Conservation (phyloP, 768 basidiomycete species). For the Tulasnella sp. region DNA sequence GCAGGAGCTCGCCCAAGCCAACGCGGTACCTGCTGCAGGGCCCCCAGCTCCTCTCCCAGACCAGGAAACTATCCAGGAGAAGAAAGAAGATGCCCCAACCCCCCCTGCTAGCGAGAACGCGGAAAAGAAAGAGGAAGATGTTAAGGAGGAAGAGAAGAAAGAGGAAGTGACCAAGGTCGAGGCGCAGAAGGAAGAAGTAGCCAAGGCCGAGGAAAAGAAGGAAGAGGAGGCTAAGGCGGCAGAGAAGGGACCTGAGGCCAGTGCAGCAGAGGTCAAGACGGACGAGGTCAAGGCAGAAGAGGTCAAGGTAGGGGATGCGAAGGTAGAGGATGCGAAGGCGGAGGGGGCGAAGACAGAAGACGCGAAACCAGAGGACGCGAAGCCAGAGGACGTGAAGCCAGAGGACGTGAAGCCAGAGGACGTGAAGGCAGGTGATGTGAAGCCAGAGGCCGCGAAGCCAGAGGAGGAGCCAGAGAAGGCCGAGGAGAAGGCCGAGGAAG, state of each 20-base stretch:
- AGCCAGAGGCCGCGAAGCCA: background rate
- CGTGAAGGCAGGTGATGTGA: no score
- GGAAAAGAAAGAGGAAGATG: background rate
- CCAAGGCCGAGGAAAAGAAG: background rate
- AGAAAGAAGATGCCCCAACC: background rate
- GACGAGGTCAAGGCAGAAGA: background rate
- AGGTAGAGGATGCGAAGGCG: background rate
- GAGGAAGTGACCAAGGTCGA: background rate
- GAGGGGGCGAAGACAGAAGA: background rate
- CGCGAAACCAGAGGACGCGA: background rate
- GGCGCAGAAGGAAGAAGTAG: background rate
- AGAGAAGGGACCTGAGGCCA: background rate
- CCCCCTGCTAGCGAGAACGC: background rate
- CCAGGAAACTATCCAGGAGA: background rate
- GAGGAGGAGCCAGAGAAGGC: background rate
- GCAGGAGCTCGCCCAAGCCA: slow-evolving; percentile 8
- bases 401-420: no score
- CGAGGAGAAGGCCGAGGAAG: background rate
- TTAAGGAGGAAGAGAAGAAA: background rate
- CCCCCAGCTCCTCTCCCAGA: background rate
- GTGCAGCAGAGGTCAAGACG: background rate
- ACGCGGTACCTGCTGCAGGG: slow-evolving; percentile 6
- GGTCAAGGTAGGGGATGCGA: background rate
- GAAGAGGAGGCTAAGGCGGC: background rate
- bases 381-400: background rate